Conservation (phyloP, 352 stramenopile species). For the Sclerospora graminicola region DNA sequence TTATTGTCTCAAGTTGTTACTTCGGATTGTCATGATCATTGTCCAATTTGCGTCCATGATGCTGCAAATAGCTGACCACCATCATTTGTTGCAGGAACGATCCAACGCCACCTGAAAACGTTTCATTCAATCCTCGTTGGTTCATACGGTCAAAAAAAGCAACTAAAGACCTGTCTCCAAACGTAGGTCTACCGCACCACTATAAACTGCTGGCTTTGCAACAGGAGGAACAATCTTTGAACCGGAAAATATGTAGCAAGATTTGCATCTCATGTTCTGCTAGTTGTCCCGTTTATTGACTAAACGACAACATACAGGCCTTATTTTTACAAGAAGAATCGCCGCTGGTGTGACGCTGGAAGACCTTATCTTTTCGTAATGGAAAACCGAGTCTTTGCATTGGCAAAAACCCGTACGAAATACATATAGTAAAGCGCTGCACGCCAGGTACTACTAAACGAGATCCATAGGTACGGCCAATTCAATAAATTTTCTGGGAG, state of each 20-base stretch:
- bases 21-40: constrained; percentile 46
- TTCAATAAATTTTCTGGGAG: constrained; percentile 51
- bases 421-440: constrained; percentile 82
- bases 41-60: constrained; percentile 53
- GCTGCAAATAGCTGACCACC: constrained; percentile 92
- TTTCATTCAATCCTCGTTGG: constrained; percentile 90
- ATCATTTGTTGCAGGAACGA: constrained; percentile 93
- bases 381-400: constrained; percentile 91
- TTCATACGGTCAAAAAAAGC: too few relatives aligned
- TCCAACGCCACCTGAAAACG: constrained; percentile 89
- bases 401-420: constrained; percentile 88
- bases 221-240: too few relatives aligned
- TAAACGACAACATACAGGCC: too few relatives aligned
- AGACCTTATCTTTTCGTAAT: constrained; percentile 85
- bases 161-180: too few relatives aligned
- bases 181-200: too few relatives aligned
- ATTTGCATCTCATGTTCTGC: too few relatives aligned
- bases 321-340: constrained; percentile 89
- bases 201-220: too few relatives aligned
- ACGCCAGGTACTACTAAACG: constrained; percentile 55
- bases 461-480: constrained; percentile 57
- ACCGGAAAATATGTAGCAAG: too few relatives aligned
- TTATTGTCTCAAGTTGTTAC: constrained; percentile 86
- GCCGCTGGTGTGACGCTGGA: constrained; percentile 50
- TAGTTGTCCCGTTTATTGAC: too few relatives aligned